Evolutionary conservation across 1,284 basidiomycete genomes (phyloP).

Genomic region (Fomitopsis pinicola): DNA sequence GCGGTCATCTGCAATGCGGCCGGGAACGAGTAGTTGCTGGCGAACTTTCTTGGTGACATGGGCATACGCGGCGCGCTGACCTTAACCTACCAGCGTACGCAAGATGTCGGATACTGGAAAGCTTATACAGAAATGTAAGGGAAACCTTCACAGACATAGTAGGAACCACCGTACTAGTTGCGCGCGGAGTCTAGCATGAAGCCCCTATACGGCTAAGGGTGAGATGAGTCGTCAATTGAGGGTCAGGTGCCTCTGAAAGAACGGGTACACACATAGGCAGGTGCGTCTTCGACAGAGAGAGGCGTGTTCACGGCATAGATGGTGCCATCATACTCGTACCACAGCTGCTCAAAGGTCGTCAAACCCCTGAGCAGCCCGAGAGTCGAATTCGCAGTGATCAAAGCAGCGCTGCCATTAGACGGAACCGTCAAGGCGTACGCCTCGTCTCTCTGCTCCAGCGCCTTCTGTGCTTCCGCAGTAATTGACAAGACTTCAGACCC

Average conservation of each 20-base stretch:
- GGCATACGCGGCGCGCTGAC: conserved; percentile 27
- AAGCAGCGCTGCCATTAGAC: conserved; percentile 52
- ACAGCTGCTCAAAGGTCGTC: conserved; percentile 80
- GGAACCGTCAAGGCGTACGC: conserved; percentile 65
- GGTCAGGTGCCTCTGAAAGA: not conserved
- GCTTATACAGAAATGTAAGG: conserved; percentile 29
- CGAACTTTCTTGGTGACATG: too few species aligned
- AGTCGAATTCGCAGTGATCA: conserved; percentile 64
- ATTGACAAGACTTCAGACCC: conserved; percentile 37
- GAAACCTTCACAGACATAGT: not conserved
- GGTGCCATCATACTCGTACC: conserved; percentile 48
- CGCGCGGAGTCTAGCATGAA: conserved; percentile 79
- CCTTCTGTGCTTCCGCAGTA: conserved; percentile 49
- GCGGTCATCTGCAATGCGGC: too few species aligned
- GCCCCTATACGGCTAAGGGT: conserved; percentile 65
- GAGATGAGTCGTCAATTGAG: not conserved
- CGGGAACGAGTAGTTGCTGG: too few species aligned
- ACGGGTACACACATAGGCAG: conserved; percentile 49
- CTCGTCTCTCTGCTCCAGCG: conserved; percentile 57
- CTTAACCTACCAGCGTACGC: conserved; percentile 82
- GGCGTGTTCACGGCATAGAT: conserved; percentile 62
- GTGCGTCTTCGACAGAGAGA: conserved; percentile 54
- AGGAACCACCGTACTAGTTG: conserved; percentile 39
- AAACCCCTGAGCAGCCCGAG: conserved; percentile 79
- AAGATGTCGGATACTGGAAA: conserved; percentile 67